Conservation (phyloP, 1,139 yeast species). For the Hemisphaericaspora subhashii region DNA sequence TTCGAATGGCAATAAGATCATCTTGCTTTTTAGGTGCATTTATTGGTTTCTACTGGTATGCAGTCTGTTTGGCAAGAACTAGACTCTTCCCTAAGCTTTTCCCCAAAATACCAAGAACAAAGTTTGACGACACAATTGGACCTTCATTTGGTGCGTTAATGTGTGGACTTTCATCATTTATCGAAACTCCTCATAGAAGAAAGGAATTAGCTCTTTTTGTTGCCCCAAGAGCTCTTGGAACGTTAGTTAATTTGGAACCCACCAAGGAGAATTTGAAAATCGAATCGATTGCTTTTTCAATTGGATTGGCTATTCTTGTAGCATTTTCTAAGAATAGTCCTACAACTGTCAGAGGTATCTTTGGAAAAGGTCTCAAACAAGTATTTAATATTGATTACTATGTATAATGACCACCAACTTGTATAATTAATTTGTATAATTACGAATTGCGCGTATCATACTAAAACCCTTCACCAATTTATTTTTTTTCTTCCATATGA, state of each 20-base stretch:
- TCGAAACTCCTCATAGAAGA: constrained; percentile 34
- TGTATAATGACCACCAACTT: too few species aligned
- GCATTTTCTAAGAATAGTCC: constrained; percentile 31
- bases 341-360: constrained; percentile 34
- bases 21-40: constrained; percentile 35
- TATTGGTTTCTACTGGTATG: constrained; percentile 38
- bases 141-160: constrained; percentile 31
- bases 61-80: constrained; percentile 35
- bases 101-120: constrained; percentile 26
- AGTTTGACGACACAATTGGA: constrained; percentile 32
- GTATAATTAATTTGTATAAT: too few species aligned
- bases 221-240: constrained; percentile 40
- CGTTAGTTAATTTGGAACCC: constrained; percentile 30
- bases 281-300: constrained; percentile 31
- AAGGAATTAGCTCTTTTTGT: constrained; percentile 43
- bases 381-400: constrained; percentile 20
- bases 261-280: constrained; percentile 25
- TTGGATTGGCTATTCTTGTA: constrained; percentile 35
- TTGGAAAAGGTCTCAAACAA: constrained; percentile 31
- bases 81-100: constrained; percentile 30
- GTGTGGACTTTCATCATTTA: constrained; percentile 36
- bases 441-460: too few species aligned
- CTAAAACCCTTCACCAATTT: too few species aligned
- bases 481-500: background rate
- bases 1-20: constrained; percentile 28